Percentiles rank a stretch among this genome's conserved stretches.
These are phyloP conservation scores for Chimonanthus salicifolius DNA, from an alignment of 164 flowering plant genomes.

Conservation along the genomic window DNA sequence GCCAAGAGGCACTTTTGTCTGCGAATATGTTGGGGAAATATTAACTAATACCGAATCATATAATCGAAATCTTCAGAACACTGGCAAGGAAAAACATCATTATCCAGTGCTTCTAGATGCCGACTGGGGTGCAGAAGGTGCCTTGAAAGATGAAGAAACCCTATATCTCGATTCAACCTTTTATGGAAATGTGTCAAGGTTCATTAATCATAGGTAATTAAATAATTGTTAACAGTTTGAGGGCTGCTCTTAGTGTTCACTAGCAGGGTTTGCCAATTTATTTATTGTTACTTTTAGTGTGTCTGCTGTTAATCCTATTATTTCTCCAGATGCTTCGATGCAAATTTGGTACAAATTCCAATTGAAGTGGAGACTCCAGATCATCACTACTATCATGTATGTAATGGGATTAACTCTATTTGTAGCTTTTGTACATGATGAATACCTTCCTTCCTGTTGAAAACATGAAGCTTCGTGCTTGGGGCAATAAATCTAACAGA, in stretches of 20 bases:
- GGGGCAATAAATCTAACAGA: not conserved
- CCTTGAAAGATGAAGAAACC: constrained; percentile 62
- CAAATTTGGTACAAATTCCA: constrained; percentile 74
- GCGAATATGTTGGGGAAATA: constrained; percentile 93
- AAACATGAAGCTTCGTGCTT: not conserved
- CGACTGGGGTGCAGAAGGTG: constrained; percentile 62
- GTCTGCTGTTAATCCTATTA: not conserved
- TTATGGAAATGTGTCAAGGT: constrained; percentile 87
- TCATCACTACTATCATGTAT: constrained; percentile 81
- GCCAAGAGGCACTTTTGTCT: constrained; percentile 87
- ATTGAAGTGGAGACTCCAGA: constrained; percentile 86
- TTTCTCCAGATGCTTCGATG: constrained; percentile 61
- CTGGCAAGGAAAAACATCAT: constrained; percentile 26
- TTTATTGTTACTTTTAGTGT: not conserved
- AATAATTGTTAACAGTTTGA: not conserved
- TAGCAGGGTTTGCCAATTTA: not conserved
- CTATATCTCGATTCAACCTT: constrained; percentile 71
- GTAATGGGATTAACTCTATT: constrained; percentile 6
- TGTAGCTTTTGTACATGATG: not conserved
- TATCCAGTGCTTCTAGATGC: constrained; percentile 76
- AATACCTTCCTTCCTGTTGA: not conserved
- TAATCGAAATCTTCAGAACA: constrained; percentile 32
- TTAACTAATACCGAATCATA: constrained; percentile 56
- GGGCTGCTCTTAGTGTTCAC: no score
- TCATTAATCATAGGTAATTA: constrained; percentile 67